These are phyloP conservation scores for Hibiscus mutabilis DNA, from an alignment of 345 rosid genomes.

Conservation along the genomic window DNA sequence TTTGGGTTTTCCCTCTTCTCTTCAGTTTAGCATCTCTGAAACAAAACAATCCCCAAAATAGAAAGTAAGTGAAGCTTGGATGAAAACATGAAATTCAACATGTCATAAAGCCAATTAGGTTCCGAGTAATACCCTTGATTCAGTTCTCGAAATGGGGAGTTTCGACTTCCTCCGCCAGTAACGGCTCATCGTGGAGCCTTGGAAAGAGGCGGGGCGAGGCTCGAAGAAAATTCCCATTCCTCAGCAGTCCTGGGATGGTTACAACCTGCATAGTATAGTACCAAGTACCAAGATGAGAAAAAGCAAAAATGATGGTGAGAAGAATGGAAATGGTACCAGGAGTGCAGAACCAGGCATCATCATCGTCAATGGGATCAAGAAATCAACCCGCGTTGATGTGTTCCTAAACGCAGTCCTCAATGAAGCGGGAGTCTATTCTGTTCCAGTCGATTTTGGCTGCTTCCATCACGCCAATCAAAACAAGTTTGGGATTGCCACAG, in stretches of 20 bases:
- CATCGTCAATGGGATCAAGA: conserved; percentile 44
- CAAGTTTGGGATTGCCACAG: background rate
- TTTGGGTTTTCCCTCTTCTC: conserved; percentile 44
- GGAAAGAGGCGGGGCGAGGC: conserved; percentile 41
- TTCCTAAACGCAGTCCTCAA: conserved; percentile 66
- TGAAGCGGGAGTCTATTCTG: conserved; percentile 61
- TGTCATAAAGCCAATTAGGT: background rate
- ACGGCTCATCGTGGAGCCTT: conserved; percentile 34
- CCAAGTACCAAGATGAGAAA: background rate
- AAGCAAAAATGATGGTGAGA: background rate
- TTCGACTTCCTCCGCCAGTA: conserved; percentile 13
- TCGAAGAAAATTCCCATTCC: conserved; percentile 53
- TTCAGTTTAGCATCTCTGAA: conserved; percentile 42
- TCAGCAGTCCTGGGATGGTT: conserved; percentile 76
- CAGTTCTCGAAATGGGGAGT: conserved; percentile 27
- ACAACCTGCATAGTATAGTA: conserved; percentile 41
- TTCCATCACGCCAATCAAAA: background rate
- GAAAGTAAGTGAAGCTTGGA: background rate
- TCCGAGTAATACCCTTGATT: conserved; percentile 38
- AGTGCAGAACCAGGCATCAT: conserved; percentile 78
- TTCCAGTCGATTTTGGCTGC: conserved; percentile 80
- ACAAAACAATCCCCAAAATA: background rate
- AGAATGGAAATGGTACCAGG: conserved; percentile 36
- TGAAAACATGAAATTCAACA: background rate
- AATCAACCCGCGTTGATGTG: conserved; percentile 79